Conservation (phyloP, 164 flowering plant species). For the Nymphaea colorata region DNA sequence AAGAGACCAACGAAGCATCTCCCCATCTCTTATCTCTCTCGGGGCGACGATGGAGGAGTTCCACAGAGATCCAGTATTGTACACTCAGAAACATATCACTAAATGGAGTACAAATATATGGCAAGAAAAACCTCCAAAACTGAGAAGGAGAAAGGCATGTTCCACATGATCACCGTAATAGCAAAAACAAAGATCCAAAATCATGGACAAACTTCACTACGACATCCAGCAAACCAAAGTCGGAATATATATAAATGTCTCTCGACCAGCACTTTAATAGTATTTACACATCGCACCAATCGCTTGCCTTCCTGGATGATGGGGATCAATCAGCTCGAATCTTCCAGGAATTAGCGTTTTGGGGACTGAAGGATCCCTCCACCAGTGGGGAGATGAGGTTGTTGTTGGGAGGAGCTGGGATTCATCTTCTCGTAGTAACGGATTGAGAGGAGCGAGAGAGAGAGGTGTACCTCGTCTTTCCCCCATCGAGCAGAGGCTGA, state of each 20-base stretch:
- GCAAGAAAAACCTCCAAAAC: neutral
- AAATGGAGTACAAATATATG: too few species aligned
- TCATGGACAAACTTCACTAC: neutral
- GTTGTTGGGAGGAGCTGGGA: conserved; percentile 14
- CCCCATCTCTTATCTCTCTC: too few species aligned
- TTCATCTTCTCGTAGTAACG: conserved; percentile 78
- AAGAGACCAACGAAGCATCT: too few species aligned
- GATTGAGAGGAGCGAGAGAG: conserved; percentile 69
- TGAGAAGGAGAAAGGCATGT: neutral
- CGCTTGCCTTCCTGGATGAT: neutral
- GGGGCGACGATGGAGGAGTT: neutral
- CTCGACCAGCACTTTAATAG: neutral
- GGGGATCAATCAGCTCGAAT: neutral
- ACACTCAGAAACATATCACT: neutral
- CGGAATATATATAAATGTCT: neutral
- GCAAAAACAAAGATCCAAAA: too few species aligned
- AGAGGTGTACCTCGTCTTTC: conserved; percentile 80
- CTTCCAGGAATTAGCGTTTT: neutral
- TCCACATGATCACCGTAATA: neutral
- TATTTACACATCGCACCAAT: too few species aligned
- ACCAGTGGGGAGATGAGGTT: neutral
- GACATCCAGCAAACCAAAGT: neutral
- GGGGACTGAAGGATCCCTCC: neutral
- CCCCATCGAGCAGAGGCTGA: conserved; percentile 39
- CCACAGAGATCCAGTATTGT: neutral